Evolutionary conservation across 306 rosid genomes (phyloP).

Genomic region (Sechiopsis laciniata): DNA sequence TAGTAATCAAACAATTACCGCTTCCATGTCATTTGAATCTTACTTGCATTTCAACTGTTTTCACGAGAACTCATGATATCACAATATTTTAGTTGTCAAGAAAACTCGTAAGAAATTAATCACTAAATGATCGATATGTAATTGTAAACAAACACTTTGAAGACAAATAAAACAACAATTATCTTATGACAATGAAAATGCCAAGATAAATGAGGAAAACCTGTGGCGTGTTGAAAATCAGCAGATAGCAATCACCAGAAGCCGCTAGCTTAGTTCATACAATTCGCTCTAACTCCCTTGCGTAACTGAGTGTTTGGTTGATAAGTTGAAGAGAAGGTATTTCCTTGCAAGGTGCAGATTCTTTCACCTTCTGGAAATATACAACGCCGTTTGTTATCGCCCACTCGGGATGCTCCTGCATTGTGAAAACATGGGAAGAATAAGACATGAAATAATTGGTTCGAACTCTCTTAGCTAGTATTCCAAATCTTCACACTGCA

Average conservation of each 20-base stretch:
- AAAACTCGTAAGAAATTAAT: too few species aligned
- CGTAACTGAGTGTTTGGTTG: slow-evolving; percentile 96
- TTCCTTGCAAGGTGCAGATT: slow-evolving; percentile 92
- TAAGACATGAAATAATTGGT: neutral
- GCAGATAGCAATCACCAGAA: slow-evolving; percentile 20
- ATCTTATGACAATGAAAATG: neutral
- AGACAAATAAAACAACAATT: neutral
- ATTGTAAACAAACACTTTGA: neutral
- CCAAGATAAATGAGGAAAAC: slow-evolving; percentile 3
- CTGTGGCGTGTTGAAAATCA: neutral
- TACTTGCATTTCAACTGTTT: too few species aligned
- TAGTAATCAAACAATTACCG: neutral
- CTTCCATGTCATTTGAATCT: neutral
- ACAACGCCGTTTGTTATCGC: slow-evolving; percentile 58
- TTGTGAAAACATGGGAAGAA: neutral
- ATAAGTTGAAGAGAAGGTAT: slow-evolving; percentile 92
- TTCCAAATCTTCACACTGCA: neutral
- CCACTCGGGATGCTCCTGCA: slow-evolving; percentile 96
- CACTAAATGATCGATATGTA: too few species aligned
- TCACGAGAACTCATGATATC: too few species aligned
- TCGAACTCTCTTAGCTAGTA: neutral
- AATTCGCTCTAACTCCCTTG: slow-evolving; percentile 99
- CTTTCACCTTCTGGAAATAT: slow-evolving; percentile 78
- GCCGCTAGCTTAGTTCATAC: slow-evolving; percentile 39
- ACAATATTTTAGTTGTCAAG: too few species aligned